Evolutionary conservation across 169 alveolate species (phyloP).

Genomic region (Besnoitia besnoiti): DNA sequence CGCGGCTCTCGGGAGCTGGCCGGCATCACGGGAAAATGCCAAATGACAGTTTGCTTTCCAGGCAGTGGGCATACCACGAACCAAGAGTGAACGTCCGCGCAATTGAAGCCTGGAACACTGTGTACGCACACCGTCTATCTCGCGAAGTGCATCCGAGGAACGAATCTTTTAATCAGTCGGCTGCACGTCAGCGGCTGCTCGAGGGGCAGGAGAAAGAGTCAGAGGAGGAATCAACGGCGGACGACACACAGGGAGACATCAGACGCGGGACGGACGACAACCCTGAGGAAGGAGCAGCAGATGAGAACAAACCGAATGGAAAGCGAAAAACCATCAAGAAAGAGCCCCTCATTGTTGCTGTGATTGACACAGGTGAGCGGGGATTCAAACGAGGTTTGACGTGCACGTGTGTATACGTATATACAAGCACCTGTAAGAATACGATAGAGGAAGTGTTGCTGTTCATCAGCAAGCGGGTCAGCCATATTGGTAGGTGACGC

Average conservation of each 20-base stretch:
- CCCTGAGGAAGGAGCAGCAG: not conserved
- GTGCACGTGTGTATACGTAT: too few species aligned
- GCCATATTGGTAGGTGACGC: too few species aligned
- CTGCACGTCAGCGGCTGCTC: too few species aligned
- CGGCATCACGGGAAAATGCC: conserved; percentile 15
- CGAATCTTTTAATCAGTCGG: too few species aligned
- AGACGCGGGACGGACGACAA: too few species aligned
- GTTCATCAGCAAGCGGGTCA: too few species aligned
- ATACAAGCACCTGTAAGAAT: too few species aligned
- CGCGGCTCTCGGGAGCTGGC: not conserved
- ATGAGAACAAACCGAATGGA: not conserved
- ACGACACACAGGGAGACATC: not conserved
- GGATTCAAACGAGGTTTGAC: too few species aligned
- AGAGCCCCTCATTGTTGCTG: conserved; percentile 55
- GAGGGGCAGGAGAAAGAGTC: too few species aligned
- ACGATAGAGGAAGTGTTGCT: too few species aligned
- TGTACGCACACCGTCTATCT: conserved; percentile 37
- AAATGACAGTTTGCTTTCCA: conserved; percentile 14
- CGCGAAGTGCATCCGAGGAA: not conserved
- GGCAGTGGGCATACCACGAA: conserved; percentile 57
- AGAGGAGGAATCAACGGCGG: not conserved
- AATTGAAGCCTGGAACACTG: conserved; percentile 45
- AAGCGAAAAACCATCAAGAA: not conserved
- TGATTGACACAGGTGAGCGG: conserved; percentile 53
- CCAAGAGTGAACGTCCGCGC: not conserved